Conservation (phyloP, 192 early-diverging fungal genomes). For the Haplosporangium gracile region DNA sequence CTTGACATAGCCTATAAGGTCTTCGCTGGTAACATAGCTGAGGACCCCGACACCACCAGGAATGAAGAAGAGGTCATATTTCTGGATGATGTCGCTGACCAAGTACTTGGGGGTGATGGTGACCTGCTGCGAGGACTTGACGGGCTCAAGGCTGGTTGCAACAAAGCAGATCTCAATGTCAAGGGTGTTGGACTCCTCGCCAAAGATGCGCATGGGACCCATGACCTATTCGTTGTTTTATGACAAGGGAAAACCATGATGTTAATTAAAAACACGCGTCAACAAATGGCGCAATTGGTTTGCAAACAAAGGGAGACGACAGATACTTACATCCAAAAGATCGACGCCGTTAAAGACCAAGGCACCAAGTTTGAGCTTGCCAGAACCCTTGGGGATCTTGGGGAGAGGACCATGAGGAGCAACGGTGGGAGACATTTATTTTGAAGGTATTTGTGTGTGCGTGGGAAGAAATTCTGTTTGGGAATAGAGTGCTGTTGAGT, state of each 20-base stretch:
- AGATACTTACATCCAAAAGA: slow-evolving; percentile 39
- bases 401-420: slow-evolving; percentile 42
- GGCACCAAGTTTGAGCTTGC: slow-evolving; percentile 29
- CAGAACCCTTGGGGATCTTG: slow-evolving; percentile 28
- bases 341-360: slow-evolving; percentile 48
- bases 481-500: too few relatives aligned
- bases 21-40: slow-evolving; percentile 13
- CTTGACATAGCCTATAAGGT: slow-evolving; percentile 13
- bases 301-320: neutral
- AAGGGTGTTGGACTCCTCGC: slow-evolving; percentile 19
- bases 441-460: too few relatives aligned
- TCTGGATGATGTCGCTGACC: slow-evolving; percentile 31
- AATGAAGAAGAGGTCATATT: slow-evolving; percentile 51
- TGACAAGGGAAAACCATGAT: neutral
- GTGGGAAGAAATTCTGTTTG: neutral
- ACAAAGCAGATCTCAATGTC: slow-evolving; percentile 44
- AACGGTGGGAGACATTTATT: slow-evolving; percentile 19
- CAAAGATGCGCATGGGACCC: slow-evolving; percentile 53
- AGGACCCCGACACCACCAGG: slow-evolving; percentile 44
- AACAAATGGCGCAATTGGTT: neutral
- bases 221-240: slow-evolving; percentile 1
- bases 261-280: neutral
- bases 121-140: slow-evolving; percentile 23
- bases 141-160: slow-evolving; percentile 16
- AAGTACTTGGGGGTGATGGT: slow-evolving; percentile 41